These are phyloP conservation scores for Backusella tarrabulga DNA, from an alignment of 192 early-diverging fungal genomes.

Conservation along the genomic window DNA sequence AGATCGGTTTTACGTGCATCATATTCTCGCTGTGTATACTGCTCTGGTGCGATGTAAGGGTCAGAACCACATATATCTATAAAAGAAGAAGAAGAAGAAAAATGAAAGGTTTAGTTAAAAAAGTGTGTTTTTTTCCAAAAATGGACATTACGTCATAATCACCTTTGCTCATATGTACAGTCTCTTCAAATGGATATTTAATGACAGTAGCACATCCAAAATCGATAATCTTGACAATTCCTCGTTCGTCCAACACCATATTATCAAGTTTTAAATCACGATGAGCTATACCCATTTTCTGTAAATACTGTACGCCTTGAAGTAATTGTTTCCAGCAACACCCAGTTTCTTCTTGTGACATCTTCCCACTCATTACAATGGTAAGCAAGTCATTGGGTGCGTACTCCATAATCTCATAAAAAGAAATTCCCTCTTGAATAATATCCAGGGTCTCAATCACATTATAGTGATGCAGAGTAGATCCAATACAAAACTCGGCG, in stretches of 20 bases:
- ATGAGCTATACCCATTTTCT: conserved; percentile 76
- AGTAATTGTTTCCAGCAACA: conserved; percentile 86
- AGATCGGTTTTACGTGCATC: conserved; percentile 88
- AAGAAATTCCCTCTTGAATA: conserved; percentile 63
- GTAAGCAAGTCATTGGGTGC: conserved; percentile 88
- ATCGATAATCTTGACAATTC: conserved; percentile 84
- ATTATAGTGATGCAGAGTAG: conserved; percentile 74
- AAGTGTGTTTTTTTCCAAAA: background rate
- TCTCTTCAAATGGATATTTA: conserved; percentile 75
- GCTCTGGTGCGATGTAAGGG: conserved; percentile 96
- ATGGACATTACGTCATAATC: conserved; percentile 15
- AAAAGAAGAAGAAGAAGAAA: background rate
- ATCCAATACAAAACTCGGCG: conserved; percentile 83
- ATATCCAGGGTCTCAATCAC: conserved; percentile 80
- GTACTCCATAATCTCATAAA: conserved; percentile 90
- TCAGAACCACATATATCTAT: conserved; percentile 86
- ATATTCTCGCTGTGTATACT: conserved; percentile 69
- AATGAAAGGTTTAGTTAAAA: background rate
- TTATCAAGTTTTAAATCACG: conserved; percentile 89
- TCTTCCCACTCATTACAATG: conserved; percentile 69
- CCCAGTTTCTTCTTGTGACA: conserved; percentile 74
- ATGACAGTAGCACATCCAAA: conserved; percentile 88
- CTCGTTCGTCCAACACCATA: conserved; percentile 67
- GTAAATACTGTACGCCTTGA: conserved; percentile 74
- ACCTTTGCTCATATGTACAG: conserved; percentile 48